Evolutionary conservation across 495 filamentous ascomycete genomes (phyloP).

Genomic region (Trichoderma erinaceum): DNA sequence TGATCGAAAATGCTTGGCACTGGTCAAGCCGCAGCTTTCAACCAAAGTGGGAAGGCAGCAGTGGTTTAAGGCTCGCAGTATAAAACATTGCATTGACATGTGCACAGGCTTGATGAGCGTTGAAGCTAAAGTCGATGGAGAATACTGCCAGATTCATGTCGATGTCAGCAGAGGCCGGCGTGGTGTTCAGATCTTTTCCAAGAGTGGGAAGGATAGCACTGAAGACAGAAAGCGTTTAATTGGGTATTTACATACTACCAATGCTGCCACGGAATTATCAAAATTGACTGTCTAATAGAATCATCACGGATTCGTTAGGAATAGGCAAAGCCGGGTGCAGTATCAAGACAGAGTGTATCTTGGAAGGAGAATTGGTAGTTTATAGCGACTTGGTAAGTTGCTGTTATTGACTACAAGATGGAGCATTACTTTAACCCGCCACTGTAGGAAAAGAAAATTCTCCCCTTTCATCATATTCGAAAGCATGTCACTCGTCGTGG

Average conservation of each 20-base stretch:
- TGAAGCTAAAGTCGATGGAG: slow-evolving; percentile 81
- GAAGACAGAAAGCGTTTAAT: slow-evolving; percentile 58
- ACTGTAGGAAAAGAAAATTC: slow-evolving; percentile 43
- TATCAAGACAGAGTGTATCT: slow-evolving; percentile 58
- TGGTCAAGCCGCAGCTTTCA: slow-evolving; percentile 58
- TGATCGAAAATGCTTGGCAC: neutral
- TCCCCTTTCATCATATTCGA: slow-evolving; percentile 72
- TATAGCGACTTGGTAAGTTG: slow-evolving; percentile 54
- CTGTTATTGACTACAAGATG: too few species aligned
- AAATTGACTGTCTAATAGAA: slow-evolving; percentile 21
- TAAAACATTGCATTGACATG: slow-evolving; percentile 68
- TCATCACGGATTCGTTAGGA: slow-evolving; percentile 50
- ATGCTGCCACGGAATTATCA: slow-evolving; percentile 12
- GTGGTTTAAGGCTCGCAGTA: slow-evolving; percentile 68
- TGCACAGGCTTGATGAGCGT: slow-evolving; percentile 56
- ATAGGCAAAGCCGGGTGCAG: slow-evolving; percentile 51
- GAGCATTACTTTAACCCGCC: neutral
- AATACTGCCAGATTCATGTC: slow-evolving; percentile 84
- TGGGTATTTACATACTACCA: slow-evolving; percentile 28
- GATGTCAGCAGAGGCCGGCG: slow-evolving; percentile 50
- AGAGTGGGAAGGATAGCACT: slow-evolving; percentile 85
- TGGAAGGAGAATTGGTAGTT: slow-evolving; percentile 78
- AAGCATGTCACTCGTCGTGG: slow-evolving; percentile 74
- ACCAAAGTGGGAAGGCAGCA: slow-evolving; percentile 68
- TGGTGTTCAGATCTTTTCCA: slow-evolving; percentile 76